These are phyloP conservation scores for Biancaea sappan DNA, from an alignment of 306 rosid species.

Conservation along the genomic window DNA sequence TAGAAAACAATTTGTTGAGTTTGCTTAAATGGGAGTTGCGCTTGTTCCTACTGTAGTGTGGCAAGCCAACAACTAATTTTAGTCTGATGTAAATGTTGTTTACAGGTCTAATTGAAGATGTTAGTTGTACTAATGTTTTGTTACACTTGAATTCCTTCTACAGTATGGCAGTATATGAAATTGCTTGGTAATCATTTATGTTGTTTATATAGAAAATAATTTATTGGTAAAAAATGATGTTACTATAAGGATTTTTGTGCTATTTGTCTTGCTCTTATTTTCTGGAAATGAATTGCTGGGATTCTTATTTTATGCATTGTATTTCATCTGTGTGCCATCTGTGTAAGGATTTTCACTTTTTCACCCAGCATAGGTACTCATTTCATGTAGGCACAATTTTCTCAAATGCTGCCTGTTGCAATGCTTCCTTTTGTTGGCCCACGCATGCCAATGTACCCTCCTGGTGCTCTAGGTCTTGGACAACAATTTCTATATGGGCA, in stretches of 20 bases:
- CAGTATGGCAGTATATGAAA: conserved; percentile 87
- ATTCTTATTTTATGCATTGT: background rate
- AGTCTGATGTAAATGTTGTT: too few relatives aligned
- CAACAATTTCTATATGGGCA: conserved; percentile 79
- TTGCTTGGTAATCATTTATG: background rate
- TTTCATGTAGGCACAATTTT: conserved; percentile 62
- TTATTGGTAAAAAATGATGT: background rate
- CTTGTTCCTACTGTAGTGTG: too few relatives aligned
- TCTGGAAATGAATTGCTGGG: background rate
- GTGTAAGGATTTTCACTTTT: too few relatives aligned
- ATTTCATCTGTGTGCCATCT: background rate
- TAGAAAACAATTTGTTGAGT: too few relatives aligned
- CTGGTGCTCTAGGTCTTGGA: conserved; percentile 71
- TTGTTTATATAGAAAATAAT: background rate
- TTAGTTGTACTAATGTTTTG: too few relatives aligned
- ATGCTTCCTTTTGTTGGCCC: conserved; percentile 62
- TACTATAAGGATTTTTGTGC: background rate
- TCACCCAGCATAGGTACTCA: background rate
- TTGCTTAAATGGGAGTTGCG: too few relatives aligned
- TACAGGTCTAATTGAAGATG: too few relatives aligned
- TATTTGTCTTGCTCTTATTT: background rate
- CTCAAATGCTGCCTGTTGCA: conserved; percentile 74
- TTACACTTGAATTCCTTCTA: background rate
- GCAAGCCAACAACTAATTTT: background rate
- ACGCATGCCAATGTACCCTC: conserved; percentile 69